Conservation (phyloP, 345 rosid genomes). For the Bruguiera parviflora region DNA sequence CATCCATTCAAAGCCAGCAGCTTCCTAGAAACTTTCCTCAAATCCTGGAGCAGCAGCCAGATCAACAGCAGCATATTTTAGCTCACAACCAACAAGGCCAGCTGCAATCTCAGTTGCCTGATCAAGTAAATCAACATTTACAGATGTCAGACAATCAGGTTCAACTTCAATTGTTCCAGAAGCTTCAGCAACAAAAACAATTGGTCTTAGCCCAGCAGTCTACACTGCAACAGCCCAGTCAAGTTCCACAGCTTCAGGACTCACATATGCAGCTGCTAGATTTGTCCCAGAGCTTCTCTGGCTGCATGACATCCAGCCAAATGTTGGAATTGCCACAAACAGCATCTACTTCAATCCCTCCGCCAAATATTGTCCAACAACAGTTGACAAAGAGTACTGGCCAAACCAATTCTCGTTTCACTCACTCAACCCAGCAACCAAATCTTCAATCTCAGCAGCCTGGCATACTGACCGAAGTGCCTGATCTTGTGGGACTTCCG, state of each 20-base stretch:
- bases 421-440: slow-evolving; percentile 36
- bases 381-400: slow-evolving; percentile 37
- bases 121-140: slow-evolving; percentile 42
- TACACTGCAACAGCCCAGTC: slow-evolving; percentile 41
- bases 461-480: slow-evolving; percentile 38
- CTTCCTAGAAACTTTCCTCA: slow-evolving; percentile 46
- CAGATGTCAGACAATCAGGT: slow-evolving; percentile 51
- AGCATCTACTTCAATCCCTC: slow-evolving; percentile 34
- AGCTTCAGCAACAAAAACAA: slow-evolving; percentile 70
- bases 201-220: slow-evolving; percentile 45
- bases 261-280: slow-evolving; percentile 50
- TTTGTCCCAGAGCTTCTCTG: slow-evolving; percentile 49
- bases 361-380: slow-evolving; percentile 35
- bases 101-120: slow-evolving; percentile 40
- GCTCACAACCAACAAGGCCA: slow-evolving; percentile 45
- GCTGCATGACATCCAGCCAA: slow-evolving; percentile 38
- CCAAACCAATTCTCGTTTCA: slow-evolving; percentile 36
- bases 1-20: slow-evolving; percentile 42
- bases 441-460: slow-evolving; percentile 45
- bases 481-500: slow-evolving; percentile 33
- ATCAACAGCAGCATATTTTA: slow-evolving; percentile 34
- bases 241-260: slow-evolving; percentile 44
- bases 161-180: slow-evolving; percentile 70
- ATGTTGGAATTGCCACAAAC: slow-evolving; percentile 44
- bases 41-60: slow-evolving; percentile 47